Conservation (phyloP, 164 flowering plant species). For the Macadamia tetraphylla region DNA sequence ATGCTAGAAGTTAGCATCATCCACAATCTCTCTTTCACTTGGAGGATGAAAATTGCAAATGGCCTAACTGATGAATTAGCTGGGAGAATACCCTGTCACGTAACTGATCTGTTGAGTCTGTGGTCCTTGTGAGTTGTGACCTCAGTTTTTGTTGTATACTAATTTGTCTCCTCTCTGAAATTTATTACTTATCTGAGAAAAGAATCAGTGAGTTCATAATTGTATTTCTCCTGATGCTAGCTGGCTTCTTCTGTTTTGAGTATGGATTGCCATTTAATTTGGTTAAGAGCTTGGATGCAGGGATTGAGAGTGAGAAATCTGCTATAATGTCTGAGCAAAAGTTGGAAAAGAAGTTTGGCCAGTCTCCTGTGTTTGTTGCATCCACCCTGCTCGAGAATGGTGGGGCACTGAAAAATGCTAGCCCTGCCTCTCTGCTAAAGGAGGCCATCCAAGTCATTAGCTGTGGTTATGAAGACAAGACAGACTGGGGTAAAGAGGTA, state of each 20-base stretch:
- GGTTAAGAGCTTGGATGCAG: constrained; percentile 20
- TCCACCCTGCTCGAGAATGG: constrained; percentile 63
- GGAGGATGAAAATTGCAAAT: too few species aligned
- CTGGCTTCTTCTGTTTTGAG: background rate
- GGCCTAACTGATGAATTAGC: too few species aligned
- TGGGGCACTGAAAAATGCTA: constrained; percentile 42
- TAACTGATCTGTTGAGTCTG: too few species aligned
- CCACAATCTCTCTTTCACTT: too few species aligned
- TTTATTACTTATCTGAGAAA: too few species aligned
- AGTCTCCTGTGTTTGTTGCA: constrained; percentile 65
- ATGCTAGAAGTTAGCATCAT: too few species aligned
- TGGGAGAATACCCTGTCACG: too few species aligned
- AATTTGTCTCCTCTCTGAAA: too few species aligned
- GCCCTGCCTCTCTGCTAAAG: constrained; percentile 52
- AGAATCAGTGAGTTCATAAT: background rate
- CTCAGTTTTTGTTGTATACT: too few species aligned
- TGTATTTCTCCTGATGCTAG: background rate
- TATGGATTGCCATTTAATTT: constrained; percentile 4
- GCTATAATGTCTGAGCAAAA: constrained; percentile 38
- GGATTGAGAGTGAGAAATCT: constrained; percentile 32
- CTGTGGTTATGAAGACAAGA: constrained; percentile 74
- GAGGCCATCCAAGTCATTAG: constrained; percentile 85
- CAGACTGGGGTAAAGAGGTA: constrained; percentile 87
- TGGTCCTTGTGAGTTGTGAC: too few species aligned
- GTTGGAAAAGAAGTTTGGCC: constrained; percentile 65